These are phyloP conservation scores for Penicillium sp. DNA, from an alignment of 2,329 filamentous ascomycete genomes.

Conservation along the genomic window DNA sequence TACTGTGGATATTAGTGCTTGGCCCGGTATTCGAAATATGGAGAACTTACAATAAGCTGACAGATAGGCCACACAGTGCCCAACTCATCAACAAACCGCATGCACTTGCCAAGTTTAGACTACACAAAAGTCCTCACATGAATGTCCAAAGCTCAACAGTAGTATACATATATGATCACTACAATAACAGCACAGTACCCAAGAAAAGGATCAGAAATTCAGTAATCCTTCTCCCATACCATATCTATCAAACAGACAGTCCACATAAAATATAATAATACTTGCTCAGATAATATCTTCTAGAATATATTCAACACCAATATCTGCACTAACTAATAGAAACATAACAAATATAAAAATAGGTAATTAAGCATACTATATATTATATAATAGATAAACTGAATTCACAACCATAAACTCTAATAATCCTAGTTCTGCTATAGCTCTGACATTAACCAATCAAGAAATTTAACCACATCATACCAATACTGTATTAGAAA, in stretches of 20 bases:
- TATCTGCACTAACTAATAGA: slow-evolving; percentile 24
- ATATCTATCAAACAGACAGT: slow-evolving; percentile 49
- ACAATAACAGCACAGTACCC: slow-evolving; percentile 46
- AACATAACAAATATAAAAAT: slow-evolving; percentile 20
- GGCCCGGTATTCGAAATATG: neutral
- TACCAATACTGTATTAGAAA: slow-evolving; percentile 20
- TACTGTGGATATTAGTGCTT: slow-evolving; percentile 17
- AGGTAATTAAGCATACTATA: slow-evolving; percentile 30
- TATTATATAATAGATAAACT: slow-evolving; percentile 29
- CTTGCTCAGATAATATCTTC: slow-evolving; percentile 45
- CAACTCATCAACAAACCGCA: slow-evolving; percentile 22
- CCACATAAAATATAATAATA: slow-evolving; percentile 47
- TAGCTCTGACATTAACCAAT: slow-evolving; percentile 16
- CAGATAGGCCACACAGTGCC: slow-evolving; percentile 24
- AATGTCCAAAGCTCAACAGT: slow-evolving; percentile 17
- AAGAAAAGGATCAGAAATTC: slow-evolving; percentile 46
- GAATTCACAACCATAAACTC: slow-evolving; percentile 29
- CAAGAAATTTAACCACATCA: slow-evolving; percentile 18
- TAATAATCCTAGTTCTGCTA: slow-evolving; percentile 23
- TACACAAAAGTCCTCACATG: slow-evolving; percentile 22
- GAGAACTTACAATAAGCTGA: slow-evolving; percentile 22
- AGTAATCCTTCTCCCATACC: slow-evolving; percentile 44
- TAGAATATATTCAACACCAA: slow-evolving; percentile 50
- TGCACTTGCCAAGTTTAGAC: slow-evolving; percentile 23
- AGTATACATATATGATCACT: slow-evolving; percentile 41